Conservation (phyloP, 768 basidiomycete species). For the Rhizopogon vulgaris region DNA sequence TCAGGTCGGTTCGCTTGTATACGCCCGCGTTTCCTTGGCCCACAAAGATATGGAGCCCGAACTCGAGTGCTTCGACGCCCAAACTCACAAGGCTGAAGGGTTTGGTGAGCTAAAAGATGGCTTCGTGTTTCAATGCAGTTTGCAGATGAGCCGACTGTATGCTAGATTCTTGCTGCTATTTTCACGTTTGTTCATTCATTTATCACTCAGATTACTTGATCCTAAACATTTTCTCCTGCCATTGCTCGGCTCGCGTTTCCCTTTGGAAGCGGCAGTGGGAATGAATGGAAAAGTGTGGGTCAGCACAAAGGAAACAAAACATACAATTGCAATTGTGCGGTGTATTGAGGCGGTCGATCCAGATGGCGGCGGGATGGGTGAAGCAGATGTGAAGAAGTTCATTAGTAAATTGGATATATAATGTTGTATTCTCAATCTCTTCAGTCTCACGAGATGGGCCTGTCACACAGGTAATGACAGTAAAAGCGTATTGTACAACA, state of each 20-base stretch:
- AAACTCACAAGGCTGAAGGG: conserved; percentile 86
- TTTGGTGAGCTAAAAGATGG: conserved; percentile 93
- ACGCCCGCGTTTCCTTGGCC: conserved; percentile 88
- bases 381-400: conserved; percentile 45
- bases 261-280: conserved; percentile 84
- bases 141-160: conserved; percentile 83
- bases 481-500: conserved; percentile 2
- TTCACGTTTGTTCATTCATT: conserved; percentile 2
- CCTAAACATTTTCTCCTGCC: conserved; percentile 80
- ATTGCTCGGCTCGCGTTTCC: conserved; percentile 72
- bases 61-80: conserved; percentile 92
- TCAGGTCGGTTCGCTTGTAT: conserved; percentile 86
- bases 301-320: conserved; percentile 62
- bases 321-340: conserved; percentile 68
- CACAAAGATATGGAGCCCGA: conserved; percentile 99
- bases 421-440: neutral
- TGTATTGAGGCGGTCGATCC: conserved; percentile 82
- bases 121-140: conserved; percentile 72
- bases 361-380: conserved; percentile 60
- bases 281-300: conserved; percentile 93
- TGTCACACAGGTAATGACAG: neutral
- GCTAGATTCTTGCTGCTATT: conserved; percentile 22
- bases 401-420: conserved; percentile 40
- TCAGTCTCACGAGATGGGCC: neutral
- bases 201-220: conserved; percentile 58